Evolutionary conservation across 148 eudicot species (phyloP).

Genomic region (Cornus controversa): DNA sequence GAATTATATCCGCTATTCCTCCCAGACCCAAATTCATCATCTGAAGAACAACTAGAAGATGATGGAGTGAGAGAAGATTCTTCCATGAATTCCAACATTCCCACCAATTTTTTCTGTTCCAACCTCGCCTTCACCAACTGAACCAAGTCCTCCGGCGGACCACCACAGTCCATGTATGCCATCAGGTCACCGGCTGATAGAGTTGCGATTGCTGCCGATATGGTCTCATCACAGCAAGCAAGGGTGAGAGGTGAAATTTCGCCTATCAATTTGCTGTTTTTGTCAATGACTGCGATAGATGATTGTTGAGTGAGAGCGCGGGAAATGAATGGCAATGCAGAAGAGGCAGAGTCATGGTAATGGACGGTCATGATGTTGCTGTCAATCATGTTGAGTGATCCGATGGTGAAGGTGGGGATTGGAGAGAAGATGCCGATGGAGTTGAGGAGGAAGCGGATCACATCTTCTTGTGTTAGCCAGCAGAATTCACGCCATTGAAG

Average conservation of each 20-base stretch:
- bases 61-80: slow-evolving; percentile 43
- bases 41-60: slow-evolving; percentile 55
- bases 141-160: slow-evolving; percentile 65
- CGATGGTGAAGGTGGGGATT: slow-evolving; percentile 48
- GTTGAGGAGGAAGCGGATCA: slow-evolving; percentile 78
- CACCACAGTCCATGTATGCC: slow-evolving; percentile 67
- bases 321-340: slow-evolving; percentile 43
- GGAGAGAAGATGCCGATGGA: slow-evolving; percentile 75
- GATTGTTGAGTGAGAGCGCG: slow-evolving; percentile 40
- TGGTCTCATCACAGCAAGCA: slow-evolving; percentile 58
- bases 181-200: slow-evolving; percentile 77
- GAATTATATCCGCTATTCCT: slow-evolving; percentile 23
- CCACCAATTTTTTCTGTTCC: slow-evolving; percentile 46
- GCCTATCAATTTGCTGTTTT: slow-evolving; percentile 58
- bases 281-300: slow-evolving; percentile 68
- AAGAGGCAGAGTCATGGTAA: slow-evolving; percentile 49
- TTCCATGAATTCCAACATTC: slow-evolving; percentile 63
- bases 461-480: slow-evolving; percentile 80
- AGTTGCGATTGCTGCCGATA: slow-evolving; percentile 60
- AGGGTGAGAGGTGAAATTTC: slow-evolving; percentile 74
- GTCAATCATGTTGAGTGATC: slow-evolving; percentile 60
- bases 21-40: slow-evolving; percentile 53
- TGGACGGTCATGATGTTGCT: slow-evolving; percentile 39
- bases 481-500: slow-evolving; percentile 47
- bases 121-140: slow-evolving; percentile 58